Evolutionary conservation across 331 rosid genomes (phyloP), one percentile per base, ranked within the genome.

Genomic region (Pyracantha coccinea): DNA sequence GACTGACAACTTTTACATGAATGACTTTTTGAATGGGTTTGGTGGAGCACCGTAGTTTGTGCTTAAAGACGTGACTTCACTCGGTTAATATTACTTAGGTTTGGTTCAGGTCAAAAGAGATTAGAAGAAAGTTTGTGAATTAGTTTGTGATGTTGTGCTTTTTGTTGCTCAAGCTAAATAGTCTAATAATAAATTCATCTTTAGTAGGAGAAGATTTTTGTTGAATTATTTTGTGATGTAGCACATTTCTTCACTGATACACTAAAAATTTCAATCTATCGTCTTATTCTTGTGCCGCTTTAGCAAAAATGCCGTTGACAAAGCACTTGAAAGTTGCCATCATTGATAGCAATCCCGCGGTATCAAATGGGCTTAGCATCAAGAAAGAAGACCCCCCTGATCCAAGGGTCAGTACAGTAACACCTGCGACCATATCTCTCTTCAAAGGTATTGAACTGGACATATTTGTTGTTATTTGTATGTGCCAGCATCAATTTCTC

Each of bases 321-420:
- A 92, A 87, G 89, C 92, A 87, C 75, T 86, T 94, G 87, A 88
- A 78, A 52, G 94, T 94, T 75, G 99, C 99, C 78, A 92, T 92
- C 82, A 85, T 94, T 72, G 99, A 94, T 88, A 87, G 97, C 85
- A 94, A 89, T 82, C 99, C 99, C 15, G 96, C 93, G 58, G 75
- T 94, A 4, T 81, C 76, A 21, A 74, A 86, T 74, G 69, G 82
- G 74, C 41, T 81, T 62, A 20, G 75, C 79, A 75, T 88, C 78
- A 90, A 89, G 74, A 92, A 89, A 76, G 96, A 90, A 45, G 93
- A 83, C 32, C 88, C 91, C 57, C 97, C 99, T 6, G 97, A 90
- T 87, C 84, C 99, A 78, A 90, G 99, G 82, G 99, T 90, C 85
- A 94, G 97, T 83, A 89, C 97, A 61, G 90, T 94, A 33, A 92